Evolutionary conservation across 2,329 filamentous ascomycete species (phyloP), one percentile per base, ranked within the genome.

Genomic region (Aspergillus proliferans): DNA sequence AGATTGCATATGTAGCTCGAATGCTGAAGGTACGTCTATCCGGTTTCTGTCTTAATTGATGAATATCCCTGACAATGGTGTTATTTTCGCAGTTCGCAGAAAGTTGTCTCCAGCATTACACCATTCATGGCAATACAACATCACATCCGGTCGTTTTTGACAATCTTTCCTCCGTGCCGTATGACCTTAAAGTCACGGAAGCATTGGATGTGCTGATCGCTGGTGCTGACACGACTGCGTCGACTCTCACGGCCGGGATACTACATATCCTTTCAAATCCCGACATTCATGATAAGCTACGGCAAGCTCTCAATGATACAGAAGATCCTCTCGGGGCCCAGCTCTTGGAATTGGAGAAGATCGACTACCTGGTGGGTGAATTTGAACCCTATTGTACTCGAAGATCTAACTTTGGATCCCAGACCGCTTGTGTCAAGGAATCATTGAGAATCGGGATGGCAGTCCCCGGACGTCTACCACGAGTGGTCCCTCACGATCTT

Each of bases 91-190:
- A 43, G 39, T 50, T 43, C 4, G 44, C 48, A 3, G 45, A 47
- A 28, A 21, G 15, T 38, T 50, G 48, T 21, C n/a, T 47, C n/a
- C 38, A 39, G n/a, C 30, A 43, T 30, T 50, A 47, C 30, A 24
- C n/a, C 9, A 43, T 12, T 3, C 36, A 47, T 10, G 44, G 39
- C 4, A 46, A 50, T 14, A 43, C 28, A 15, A 47, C 39, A 2
- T 22, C 45, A 10, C 50, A 52, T 34, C 50, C 50, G 8, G 47
- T 52, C 22, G 44, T 49, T 12, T 52, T 52, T 18, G 47, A 52
- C 9, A 39, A 43, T 10, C 47, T 52, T 3, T 12, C n/a, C 1
- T 46, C 43, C 8, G 0, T 52, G 9, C n/a, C 50, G 8, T 33
- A 52, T 14, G 26, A 34, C n/a, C 12, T 21, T 9, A 52, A 47